Conservation (phyloP, 345 rosid species). For the Cardiospermum halicacabum region DNA sequence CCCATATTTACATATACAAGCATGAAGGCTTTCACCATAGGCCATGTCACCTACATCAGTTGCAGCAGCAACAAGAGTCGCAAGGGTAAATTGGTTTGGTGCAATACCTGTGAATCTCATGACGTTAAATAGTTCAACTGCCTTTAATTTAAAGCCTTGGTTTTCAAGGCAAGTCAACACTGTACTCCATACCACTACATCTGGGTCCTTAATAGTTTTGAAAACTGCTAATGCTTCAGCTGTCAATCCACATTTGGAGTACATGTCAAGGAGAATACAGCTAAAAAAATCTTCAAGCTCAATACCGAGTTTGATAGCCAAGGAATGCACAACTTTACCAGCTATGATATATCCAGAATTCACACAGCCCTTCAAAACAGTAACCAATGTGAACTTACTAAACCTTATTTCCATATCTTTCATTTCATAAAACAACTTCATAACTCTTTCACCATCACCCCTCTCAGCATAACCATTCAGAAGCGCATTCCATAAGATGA, state of each 20-base stretch:
- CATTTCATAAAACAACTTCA: slow-evolving; percentile 34
- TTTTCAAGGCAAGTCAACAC: slow-evolving; percentile 34
- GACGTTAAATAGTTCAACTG: slow-evolving; percentile 24
- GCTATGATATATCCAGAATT: slow-evolving; percentile 25
- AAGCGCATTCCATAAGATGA: slow-evolving; percentile 39
- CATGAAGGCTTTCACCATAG: slow-evolving; percentile 40
- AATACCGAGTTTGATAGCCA: slow-evolving; percentile 31
- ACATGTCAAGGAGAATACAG: slow-evolving; percentile 44
- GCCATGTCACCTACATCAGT: slow-evolving; percentile 21
- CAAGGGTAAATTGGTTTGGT: slow-evolving; percentile 37
- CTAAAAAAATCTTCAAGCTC: slow-evolving; percentile 35
- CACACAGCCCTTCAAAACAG: slow-evolving; percentile 37
- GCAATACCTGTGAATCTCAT: slow-evolving; percentile 33
- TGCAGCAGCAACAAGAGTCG: slow-evolving; percentile 35
- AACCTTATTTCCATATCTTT: slow-evolving; percentile 28
- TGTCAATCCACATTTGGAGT: slow-evolving; percentile 40
- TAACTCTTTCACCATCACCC: slow-evolving; percentile 26
- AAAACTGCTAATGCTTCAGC: slow-evolving; percentile 37
- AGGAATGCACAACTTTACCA: slow-evolving; percentile 39
- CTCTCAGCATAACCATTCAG: slow-evolving; percentile 40
- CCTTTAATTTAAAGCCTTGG: slow-evolving; percentile 31
- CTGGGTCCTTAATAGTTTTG: slow-evolving; percentile 29
- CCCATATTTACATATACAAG: slow-evolving; percentile 35
- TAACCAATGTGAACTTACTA: slow-evolving; percentile 33
- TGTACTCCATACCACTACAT: slow-evolving; percentile 38